These are phyloP conservation scores for Cryphonectria japonica DNA, from an alignment of 2,329 filamentous ascomycete species.

Conservation along the genomic window DNA sequence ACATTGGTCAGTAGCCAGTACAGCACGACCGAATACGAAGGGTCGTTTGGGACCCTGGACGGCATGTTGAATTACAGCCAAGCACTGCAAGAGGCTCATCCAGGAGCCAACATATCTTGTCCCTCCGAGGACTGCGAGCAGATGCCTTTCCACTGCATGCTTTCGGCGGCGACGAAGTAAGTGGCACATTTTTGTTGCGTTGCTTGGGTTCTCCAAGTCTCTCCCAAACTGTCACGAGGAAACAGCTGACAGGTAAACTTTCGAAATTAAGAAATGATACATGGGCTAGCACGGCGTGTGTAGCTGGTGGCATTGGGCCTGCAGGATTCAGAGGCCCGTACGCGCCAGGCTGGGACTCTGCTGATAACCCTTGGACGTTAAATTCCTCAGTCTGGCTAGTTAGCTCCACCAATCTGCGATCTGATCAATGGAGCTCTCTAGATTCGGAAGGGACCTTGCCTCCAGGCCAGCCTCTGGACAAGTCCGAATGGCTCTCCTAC, in stretches of 20 bases:
- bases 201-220: background rate
- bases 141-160: background rate
- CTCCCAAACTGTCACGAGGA: background rate
- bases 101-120: slow-evolving; percentile 3
- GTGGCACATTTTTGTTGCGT: background rate
- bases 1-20: background rate
- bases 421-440: background rate
- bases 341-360: slow-evolving; percentile 1
- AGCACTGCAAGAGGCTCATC: slow-evolving; percentile 5
- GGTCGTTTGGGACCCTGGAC: background rate
- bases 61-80: slow-evolving; percentile 1
- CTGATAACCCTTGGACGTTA: slow-evolving; percentile 9
- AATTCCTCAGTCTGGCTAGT: slow-evolving; percentile 18
- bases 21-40: background rate
- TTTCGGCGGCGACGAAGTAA: background rate
- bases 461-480: background rate
- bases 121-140: background rate
- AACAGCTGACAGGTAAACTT: background rate
- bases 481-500: slow-evolving; percentile 5
- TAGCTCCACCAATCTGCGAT: background rate
- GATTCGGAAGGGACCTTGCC: background rate
- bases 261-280: background rate
- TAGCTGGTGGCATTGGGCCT: background rate
- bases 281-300: slow-evolving; percentile 4
- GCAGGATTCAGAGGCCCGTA: background rate